Evolutionary conservation across 2,329 filamentous ascomycete genomes (phyloP).

Genomic region (Colletotrichum salicis): DNA sequence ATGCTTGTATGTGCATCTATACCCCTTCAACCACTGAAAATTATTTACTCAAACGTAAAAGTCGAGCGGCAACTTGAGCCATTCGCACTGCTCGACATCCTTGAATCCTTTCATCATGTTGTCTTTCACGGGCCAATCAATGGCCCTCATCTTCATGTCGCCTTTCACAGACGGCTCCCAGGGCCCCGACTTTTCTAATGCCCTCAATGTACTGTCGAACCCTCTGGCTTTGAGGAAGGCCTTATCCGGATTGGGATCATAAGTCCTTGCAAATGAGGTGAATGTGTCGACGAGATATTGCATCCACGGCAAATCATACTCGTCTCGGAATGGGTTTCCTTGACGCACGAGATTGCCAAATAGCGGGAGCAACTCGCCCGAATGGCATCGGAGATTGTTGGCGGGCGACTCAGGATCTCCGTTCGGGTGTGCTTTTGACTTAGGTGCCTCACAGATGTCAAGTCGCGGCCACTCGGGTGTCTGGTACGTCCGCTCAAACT

Average conservation of each 20-base stretch:
- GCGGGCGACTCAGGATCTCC: constrained; percentile 53
- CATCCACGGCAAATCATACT: constrained; percentile 38
- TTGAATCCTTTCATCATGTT: constrained; percentile 48
- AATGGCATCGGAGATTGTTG: constrained; percentile 59
- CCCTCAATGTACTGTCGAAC: constrained; percentile 45
- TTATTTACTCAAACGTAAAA: constrained; percentile 46
- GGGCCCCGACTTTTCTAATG: constrained; percentile 49
- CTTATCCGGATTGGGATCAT: constrained; percentile 55
- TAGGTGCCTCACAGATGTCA: constrained; percentile 56
- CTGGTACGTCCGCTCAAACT: constrained; percentile 67
- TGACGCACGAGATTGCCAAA: constrained; percentile 52
- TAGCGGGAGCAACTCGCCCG: constrained; percentile 54
- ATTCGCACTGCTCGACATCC: constrained; percentile 59
- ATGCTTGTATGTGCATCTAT: neutral
- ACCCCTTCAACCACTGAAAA: neutral
- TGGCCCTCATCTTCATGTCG: constrained; percentile 55
- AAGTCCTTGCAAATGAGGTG: constrained; percentile 54
- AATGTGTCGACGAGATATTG: constrained; percentile 51
- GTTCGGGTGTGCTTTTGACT: constrained; percentile 44
- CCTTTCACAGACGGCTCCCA: constrained; percentile 48
- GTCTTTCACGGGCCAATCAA: constrained; percentile 46
- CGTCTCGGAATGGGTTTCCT: constrained; percentile 50
- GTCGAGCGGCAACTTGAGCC: constrained; percentile 50
- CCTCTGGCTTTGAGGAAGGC: constrained; percentile 46
- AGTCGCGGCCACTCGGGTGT: constrained; percentile 64